phyloP scores from a whole-genome alignment of 2,329 filamentous ascomycete genomes.

The Domatiomyces catenatus region DNA sequence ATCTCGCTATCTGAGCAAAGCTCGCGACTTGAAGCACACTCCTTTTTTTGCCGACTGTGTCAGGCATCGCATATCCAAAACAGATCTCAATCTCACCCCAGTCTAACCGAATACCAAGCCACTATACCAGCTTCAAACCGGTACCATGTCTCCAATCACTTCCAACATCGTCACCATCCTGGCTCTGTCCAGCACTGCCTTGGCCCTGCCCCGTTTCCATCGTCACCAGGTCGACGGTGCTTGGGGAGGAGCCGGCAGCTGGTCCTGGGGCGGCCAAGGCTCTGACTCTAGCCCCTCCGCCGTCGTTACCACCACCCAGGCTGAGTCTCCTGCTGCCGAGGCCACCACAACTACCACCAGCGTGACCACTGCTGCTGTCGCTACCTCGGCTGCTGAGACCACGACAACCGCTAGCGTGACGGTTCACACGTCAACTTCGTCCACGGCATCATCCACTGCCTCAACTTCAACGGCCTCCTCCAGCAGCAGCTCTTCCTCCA shows the following conservation, averaged over 20 bases:
- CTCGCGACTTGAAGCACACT: conserved; percentile 8
- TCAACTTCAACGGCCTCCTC: conserved; percentile 6
- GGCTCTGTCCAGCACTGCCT: conserved; percentile 13
- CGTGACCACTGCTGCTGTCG: conserved; percentile 1
- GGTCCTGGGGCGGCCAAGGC: neutral
- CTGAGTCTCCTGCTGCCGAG: neutral
- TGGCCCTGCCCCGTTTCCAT: conserved; percentile 14
- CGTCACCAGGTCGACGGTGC: conserved; percentile 4
- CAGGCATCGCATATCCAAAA: neutral
- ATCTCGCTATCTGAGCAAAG: conserved; percentile 15
- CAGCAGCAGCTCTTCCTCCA: conserved; percentile 3
- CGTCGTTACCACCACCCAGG: conserved; percentile 9
- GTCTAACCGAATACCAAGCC: conserved; percentile 2
- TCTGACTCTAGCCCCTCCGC: conserved; percentile 1
- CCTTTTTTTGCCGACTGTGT: neutral
- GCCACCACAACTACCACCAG: neutral
- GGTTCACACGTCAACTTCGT: conserved; percentile 4
- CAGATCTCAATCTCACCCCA: conserved; percentile 4
- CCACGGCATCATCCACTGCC: conserved; percentile 6
- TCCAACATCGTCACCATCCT: conserved; percentile 12
- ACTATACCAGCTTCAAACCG: conserved; percentile 5
- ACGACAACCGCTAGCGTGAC: conserved; percentile 14
- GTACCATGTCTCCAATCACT: conserved; percentile 7
- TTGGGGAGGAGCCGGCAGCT: neutral
- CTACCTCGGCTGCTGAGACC: neutral